A percentile compares a stretch with the other conserved stretches of the same genome.
These are phyloP conservation scores for Uronychia binucleata DNA, from an alignment of 73 alveolate species.

Conservation along the genomic window DNA sequence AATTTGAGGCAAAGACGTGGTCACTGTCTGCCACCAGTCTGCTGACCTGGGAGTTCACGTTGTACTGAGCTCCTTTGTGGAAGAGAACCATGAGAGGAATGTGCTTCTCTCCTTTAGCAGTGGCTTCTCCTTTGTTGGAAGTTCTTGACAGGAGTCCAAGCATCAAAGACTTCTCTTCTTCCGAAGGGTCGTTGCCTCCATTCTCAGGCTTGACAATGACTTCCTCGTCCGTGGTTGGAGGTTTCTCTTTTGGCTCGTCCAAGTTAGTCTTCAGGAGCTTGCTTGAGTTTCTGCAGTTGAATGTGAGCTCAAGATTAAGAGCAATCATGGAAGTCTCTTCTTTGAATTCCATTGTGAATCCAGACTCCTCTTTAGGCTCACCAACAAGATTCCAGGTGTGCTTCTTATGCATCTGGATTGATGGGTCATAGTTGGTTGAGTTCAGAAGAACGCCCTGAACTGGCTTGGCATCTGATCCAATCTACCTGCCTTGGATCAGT, in stretches of 20 bases:
- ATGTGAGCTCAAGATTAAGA: constrained; percentile 7
- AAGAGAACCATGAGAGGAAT: constrained; percentile 52
- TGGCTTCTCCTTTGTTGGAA: background rate
- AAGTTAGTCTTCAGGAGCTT: constrained; percentile 3
- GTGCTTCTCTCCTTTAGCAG: background rate
- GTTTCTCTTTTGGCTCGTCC: constrained; percentile 4
- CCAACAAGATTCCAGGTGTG: constrained; percentile 23
- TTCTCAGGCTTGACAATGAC: background rate
- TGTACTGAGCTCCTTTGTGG: constrained; percentile 68
- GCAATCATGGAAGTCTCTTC: constrained; percentile 30
- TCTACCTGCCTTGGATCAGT: background rate
- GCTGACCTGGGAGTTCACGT: constrained; percentile 43
- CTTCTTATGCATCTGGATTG: background rate
- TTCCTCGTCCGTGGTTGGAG: constrained; percentile 2
- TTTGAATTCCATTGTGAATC: constrained; percentile 23
- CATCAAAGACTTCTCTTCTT: no score
- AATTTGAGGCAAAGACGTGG: constrained; percentile 58
- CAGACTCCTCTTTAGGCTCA: background rate
- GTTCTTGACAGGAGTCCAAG: background rate
- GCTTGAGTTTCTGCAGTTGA: constrained; percentile 20
- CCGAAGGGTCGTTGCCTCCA: constrained; percentile 31
- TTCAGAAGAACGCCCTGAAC: background rate
- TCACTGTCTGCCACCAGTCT: constrained; percentile 46
- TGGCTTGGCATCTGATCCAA: background rate
- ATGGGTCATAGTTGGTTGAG: background rate